Evolutionary conservation across 441 rosid genomes (phyloP).

Genomic region (Breynia disticha): DNA sequence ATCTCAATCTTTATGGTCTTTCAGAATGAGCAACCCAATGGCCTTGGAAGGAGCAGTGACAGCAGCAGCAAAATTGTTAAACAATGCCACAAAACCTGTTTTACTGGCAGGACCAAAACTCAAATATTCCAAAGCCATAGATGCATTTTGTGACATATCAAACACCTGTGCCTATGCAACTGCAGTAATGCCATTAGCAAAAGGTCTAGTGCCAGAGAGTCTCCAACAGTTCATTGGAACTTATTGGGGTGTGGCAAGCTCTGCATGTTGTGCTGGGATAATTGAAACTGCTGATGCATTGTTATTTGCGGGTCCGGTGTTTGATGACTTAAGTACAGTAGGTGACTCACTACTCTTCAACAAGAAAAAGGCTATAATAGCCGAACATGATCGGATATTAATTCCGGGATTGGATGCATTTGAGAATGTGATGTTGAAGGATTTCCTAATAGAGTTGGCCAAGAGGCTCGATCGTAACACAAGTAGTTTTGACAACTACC

Average conservation of each 20-base stretch:
- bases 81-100: constrained; percentile 48
- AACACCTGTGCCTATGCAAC: constrained; percentile 34
- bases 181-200: constrained; percentile 41
- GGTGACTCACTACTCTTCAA: constrained; percentile 70
- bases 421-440: constrained; percentile 59
- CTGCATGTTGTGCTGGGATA: constrained; percentile 46
- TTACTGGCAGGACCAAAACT: constrained; percentile 44
- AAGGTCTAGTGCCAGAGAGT: constrained; percentile 41
- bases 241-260: constrained; percentile 55
- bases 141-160: constrained; percentile 31
- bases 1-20: neutral
- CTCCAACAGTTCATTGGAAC: constrained; percentile 38
- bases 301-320: constrained; percentile 64
- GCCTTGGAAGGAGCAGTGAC: constrained; percentile 46
- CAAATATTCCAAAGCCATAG: constrained; percentile 28
- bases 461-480: constrained; percentile 37
- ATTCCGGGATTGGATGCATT: constrained; percentile 49
- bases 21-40: constrained; percentile 34
- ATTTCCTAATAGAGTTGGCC: constrained; percentile 42
- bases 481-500: constrained; percentile 52
- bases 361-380: constrained; percentile 60
- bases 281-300: constrained; percentile 54
- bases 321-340: constrained; percentile 61
- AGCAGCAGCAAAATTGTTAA: constrained; percentile 33
- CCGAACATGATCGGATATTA: constrained; percentile 59